Conservation (phyloP, 2,329 filamentous ascomycete species). For the Raffaelea deltoideospora region DNA sequence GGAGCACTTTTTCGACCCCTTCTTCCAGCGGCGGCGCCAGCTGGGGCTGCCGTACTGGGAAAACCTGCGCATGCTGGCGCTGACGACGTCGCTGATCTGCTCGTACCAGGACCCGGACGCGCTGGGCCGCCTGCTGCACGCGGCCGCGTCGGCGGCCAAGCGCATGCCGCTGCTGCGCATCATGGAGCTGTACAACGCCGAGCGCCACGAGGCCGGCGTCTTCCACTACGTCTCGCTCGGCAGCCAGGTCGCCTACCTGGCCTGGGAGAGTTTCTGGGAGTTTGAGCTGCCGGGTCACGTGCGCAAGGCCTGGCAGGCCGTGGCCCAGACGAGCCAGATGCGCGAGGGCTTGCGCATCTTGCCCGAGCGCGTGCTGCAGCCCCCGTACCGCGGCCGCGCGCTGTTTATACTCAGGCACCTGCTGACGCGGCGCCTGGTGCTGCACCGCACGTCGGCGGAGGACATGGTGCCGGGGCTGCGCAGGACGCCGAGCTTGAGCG, state of each 20-base stretch:
- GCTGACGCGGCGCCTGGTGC: neutral
- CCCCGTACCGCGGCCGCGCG: neutral
- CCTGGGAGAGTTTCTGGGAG: slow-evolving; percentile 9
- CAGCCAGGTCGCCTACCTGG: slow-evolving; percentile 3
- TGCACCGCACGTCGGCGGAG: neutral
- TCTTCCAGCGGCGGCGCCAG: slow-evolving; percentile 2
- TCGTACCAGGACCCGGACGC: slow-evolving; percentile 8
- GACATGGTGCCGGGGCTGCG: too few species aligned
- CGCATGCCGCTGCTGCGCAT: slow-evolving; percentile 13
- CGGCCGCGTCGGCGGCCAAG: slow-evolving; percentile 10
- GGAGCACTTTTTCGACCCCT: slow-evolving; percentile 12
- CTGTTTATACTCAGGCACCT: slow-evolving; percentile 1
- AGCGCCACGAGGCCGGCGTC: slow-evolving; percentile 10
- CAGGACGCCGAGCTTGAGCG: neutral
- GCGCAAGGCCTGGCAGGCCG: slow-evolving; percentile 5
- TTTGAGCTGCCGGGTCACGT: slow-evolving; percentile 3
- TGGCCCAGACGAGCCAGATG: neutral
- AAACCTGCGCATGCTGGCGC: slow-evolving; percentile 11
- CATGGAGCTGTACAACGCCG: slow-evolving; percentile 15
- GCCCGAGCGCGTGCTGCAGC: neutral
- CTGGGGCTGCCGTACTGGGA: slow-evolving; percentile 9
- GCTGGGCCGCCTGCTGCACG: slow-evolving; percentile 11
- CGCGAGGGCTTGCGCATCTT: neutral
- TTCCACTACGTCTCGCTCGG: slow-evolving; percentile 12
- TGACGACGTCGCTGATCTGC: slow-evolving; percentile 12